Base-by-base conservation (phyloP, 192 early-diverging fungal species). In the Phlyctochytrium bullatum region DNA sequence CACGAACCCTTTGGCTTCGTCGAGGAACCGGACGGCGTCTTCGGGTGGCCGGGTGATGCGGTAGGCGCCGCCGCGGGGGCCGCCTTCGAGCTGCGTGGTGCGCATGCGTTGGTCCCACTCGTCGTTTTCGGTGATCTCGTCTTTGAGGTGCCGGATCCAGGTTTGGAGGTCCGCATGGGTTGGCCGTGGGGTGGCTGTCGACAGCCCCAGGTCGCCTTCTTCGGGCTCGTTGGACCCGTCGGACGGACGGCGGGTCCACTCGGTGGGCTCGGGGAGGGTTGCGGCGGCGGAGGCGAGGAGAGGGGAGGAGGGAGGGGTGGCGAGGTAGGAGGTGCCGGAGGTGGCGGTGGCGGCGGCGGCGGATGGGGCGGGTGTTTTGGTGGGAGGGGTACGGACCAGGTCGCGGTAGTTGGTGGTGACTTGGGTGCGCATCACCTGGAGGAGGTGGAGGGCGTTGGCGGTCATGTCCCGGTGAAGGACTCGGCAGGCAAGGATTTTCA, bases 381-480 rank as follows among this genome's bases (percentile, higher is more conserved):
- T 20, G 10, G 6, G 6, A 20, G 20, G 40, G 20, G 40, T 47
- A n/a, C n/a, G n/a, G 40, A 50, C 40, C 12, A 50, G 12, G 17
- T 64, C 61, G 3, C 52, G 47, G 25, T 36, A 47, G 52, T 57
- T 28, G 6, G 52, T 30, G 35, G 58, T 25, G 17, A 79, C 58
- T 61, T 83, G 82, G n/a, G 63, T 50, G 4, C 66, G 34, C 69
- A 83, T 61, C 12, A 61, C 52, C 59, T 65, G 51, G 24, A 83
- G 62, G 17, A 80, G 61, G 52, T 76, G 68, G n/a, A 83, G 61
- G 23, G 82, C 78, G 56, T 80, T 83, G 60, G 69, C 64, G 0
- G 82, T 79, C 82, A 83, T 83, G 64, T 83, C 75, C 16, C 82
- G 74, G 53, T 83, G 82, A 1, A 83, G 67, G 23, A 83, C 73